Evolutionary conservation across 768 basidiomycete species (phyloP), one percentile per base, ranked within the genome.

Genomic region (Botryobasidium botryosum): DNA sequence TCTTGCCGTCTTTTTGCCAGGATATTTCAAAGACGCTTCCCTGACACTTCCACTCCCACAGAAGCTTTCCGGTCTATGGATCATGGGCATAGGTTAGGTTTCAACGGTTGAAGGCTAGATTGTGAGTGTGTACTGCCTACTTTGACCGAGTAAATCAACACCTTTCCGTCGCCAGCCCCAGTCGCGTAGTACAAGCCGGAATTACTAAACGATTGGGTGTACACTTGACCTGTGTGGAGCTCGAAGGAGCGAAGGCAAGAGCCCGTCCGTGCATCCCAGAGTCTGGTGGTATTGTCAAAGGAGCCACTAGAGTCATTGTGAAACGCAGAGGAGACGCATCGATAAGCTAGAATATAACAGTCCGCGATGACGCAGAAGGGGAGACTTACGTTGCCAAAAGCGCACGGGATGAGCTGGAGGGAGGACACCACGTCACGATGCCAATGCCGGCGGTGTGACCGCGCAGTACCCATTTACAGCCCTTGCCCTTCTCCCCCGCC

Each of bases 261-360:
- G 24, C 85, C 85, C 0, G 78, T 78, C 36, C 70, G 68, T 3
- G 77, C 72, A 59, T 90, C 79, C 87, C 87, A 92, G 25, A 92
- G 51, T 33, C 83, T 74, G 4, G 80, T 72, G 1, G 84, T 82
- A 12, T 66, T 64, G 55, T 92, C 88, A 55, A 86, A 86, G 4
- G 84, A 84, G 7, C 77, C 72, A 6, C 82, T 87, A 51, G 5
- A 27, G 6, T 27, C 12, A n/a, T 12, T 20, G n/a, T n/a, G n/a
- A n/a, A n/a, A n/a, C n/a, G n/a, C n/a, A n/a, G n/a, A n/a, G n/a
- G n/a, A n/a, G n/a, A n/a, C n/a, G n/a, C n/a, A n/a, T n/a, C n/a
- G n/a, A n/a, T 3, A 40, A 28, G 47, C 28, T 43, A 29, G 35
- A 7, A 18, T 51, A 15, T 4, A 10, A 24, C 40, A 45, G 18